Percentiles rank a stretch among this genome's conserved stretches.
Conservation (phyloP, 139 green algal species). For the Chlorella sp. region DNA sequence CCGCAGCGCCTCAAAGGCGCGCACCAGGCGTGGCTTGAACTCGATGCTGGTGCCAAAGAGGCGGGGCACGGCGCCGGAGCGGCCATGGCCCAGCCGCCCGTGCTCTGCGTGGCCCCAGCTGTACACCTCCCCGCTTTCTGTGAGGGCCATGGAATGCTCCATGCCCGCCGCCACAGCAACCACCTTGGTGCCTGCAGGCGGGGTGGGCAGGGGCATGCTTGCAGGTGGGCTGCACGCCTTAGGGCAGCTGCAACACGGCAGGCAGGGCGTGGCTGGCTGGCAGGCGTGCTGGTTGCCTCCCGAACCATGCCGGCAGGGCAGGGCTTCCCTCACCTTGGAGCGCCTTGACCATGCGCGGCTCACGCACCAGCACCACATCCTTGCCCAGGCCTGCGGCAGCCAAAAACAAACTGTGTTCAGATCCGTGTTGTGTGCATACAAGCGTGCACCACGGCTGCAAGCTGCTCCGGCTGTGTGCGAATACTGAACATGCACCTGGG, state of each 20-base stretch:
- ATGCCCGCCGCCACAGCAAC: slow-evolving; percentile 63
- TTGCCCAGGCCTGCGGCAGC: slow-evolving; percentile 34
- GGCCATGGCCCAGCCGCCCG: slow-evolving; percentile 75
- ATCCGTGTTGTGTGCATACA: too few relatives aligned
- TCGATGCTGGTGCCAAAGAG: slow-evolving; percentile 12
- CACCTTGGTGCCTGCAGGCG: slow-evolving; percentile 21
- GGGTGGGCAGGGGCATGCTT: neutral
- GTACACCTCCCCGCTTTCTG: slow-evolving; percentile 75
- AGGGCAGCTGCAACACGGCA: too few relatives aligned
- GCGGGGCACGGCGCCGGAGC: slow-evolving; percentile 21
- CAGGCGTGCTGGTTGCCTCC: too few relatives aligned
- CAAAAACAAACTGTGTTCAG: too few relatives aligned
- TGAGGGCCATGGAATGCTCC: slow-evolving; percentile 77
- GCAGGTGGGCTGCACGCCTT: neutral
- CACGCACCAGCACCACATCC: slow-evolving; percentile 23
- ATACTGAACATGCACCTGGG: too few relatives aligned
- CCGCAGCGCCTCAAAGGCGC: slow-evolving; percentile 38
- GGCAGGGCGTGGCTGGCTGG: neutral
- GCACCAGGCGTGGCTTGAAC: slow-evolving; percentile 44
- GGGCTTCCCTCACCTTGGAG: slow-evolving; percentile 4
- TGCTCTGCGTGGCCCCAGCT: slow-evolving; percentile 69
- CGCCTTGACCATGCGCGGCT: slow-evolving; percentile 27
- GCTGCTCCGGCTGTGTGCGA: too few relatives aligned
- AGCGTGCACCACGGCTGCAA: too few relatives aligned
- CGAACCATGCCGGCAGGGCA: neutral